A percentile compares a stretch with the other conserved stretches of the same genome.
phyloP scores from a whole-genome alignment of 495 filamentous ascomycete species.

The Trichoderma erinaceum region DNA sequence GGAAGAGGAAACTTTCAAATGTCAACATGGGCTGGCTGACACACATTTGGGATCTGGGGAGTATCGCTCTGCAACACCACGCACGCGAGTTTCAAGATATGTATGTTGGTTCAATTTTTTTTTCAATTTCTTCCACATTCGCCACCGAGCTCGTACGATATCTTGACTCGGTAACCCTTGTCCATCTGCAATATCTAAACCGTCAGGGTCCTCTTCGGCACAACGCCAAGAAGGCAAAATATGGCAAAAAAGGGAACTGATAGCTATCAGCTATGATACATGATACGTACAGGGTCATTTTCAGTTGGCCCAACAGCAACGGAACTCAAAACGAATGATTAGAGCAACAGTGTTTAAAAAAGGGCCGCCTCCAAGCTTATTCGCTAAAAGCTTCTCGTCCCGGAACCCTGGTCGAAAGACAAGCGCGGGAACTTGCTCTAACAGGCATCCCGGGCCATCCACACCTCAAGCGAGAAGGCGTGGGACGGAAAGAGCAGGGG shows the following conservation, averaged over 20 bases:
- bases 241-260: neutral
- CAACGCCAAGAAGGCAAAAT: neutral
- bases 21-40: too few species aligned
- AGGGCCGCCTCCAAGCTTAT: neutral
- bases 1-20: too few species aligned
- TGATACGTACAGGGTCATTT: neutral
- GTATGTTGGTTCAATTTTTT: neutral
- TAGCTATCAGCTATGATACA: neutral
- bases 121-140: neutral
- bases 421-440: conserved; percentile 4
- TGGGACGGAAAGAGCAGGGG: neutral
- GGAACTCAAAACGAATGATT: neutral
- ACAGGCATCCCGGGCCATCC: conserved; percentile 8
- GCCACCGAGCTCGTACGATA: conserved; percentile 10
- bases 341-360: neutral
- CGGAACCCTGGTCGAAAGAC: conserved; percentile 10
- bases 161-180: neutral
- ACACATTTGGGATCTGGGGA: too few species aligned
- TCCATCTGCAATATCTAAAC: neutral
- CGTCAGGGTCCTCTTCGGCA: neutral
- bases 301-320: neutral
- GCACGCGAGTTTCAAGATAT: neutral
- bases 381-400: conserved; percentile 2
- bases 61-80: too few species aligned
- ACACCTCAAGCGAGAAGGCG: neutral